phyloP scores from a whole-genome alignment of 768 basidiomycete genomes.

The Amanita pallidorosea region DNA sequence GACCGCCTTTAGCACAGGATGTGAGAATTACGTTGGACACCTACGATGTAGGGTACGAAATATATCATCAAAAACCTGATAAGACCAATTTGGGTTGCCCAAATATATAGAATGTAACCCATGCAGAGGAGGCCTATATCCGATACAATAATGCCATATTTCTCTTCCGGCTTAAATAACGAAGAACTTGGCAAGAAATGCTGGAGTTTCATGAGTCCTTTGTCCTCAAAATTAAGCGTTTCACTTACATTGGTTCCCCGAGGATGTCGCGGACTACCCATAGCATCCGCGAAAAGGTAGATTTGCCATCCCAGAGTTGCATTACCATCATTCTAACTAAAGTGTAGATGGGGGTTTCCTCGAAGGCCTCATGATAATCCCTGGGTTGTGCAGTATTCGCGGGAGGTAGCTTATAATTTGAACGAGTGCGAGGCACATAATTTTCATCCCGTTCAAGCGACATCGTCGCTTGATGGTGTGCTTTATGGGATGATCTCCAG shows the following conservation, averaged over 20 bases:
- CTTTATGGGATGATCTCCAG: slow-evolving; percentile 46
- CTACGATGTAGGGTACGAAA: slow-evolving; percentile 40
- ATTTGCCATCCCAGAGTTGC: slow-evolving; percentile 44
- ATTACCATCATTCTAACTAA: slow-evolving; percentile 38
- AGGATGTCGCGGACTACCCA: slow-evolving; percentile 38
- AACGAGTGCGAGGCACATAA: slow-evolving; percentile 48
- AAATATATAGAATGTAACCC: slow-evolving; percentile 27
- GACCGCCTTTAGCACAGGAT: slow-evolving; percentile 1
- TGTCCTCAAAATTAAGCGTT: neutral
- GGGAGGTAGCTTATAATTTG: slow-evolving; percentile 33
- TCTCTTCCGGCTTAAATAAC: slow-evolving; percentile 39
- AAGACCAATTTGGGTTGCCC: slow-evolving; percentile 27
- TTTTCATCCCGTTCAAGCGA: slow-evolving; percentile 79
- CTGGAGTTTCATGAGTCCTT: slow-evolving; percentile 14
- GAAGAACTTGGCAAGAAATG: slow-evolving; percentile 40
- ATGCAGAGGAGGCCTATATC: slow-evolving; percentile 36
- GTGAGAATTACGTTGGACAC: slow-evolving; percentile 11
- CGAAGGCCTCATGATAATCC: slow-evolving; percentile 43
- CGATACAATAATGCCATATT: slow-evolving; percentile 34
- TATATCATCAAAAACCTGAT: slow-evolving; percentile 32
- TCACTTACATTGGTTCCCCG: slow-evolving; percentile 24
- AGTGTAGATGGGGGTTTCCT: slow-evolving; percentile 44
- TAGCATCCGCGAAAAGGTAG: slow-evolving; percentile 37
- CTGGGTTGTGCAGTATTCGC: slow-evolving; percentile 21
- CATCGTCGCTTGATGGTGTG: slow-evolving; percentile 53